phyloP scores from a whole-genome alignment of 768 basidiomycete genomes.

The Leucocoprinus birnbaumii region DNA sequence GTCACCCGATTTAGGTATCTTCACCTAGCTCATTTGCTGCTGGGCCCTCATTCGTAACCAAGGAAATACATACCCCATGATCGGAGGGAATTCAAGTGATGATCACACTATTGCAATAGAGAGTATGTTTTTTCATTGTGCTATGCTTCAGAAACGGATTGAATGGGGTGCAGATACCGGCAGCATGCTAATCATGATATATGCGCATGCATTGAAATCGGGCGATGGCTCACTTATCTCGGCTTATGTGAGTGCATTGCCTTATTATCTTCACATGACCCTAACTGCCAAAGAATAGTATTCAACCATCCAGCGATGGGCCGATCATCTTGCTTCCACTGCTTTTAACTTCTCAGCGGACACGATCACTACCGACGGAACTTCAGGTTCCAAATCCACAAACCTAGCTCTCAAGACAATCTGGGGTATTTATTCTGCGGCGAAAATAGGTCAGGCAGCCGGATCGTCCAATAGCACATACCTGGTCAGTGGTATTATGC shows the following conservation, averaged over 20 bases:
- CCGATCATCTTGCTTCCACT: conserved; percentile 40
- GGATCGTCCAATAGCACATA: conserved; percentile 22
- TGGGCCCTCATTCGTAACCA: too few relatives aligned
- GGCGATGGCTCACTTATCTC: conserved; percentile 34
- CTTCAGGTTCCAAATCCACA: conserved; percentile 37
- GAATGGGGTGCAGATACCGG: conserved; percentile 44
- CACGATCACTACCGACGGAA: conserved; percentile 9
- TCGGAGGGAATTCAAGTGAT: conserved; percentile 15
- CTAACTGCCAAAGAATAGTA: conserved; percentile 25
- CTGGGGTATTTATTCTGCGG: conserved; percentile 51
- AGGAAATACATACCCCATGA: conserved; percentile 18
- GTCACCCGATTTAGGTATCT: conserved; percentile 31
- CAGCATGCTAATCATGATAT: conserved; percentile 57
- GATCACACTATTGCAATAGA: conserved; percentile 20
- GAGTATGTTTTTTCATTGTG: conserved; percentile 13
- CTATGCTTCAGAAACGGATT: background rate
- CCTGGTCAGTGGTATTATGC: conserved; percentile 21
- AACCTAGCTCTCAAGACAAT: conserved; percentile 64
- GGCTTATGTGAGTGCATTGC: conserved; percentile 31
- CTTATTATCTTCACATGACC: conserved; percentile 16
- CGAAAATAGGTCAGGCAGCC: conserved; percentile 38
- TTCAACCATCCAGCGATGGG: conserved; percentile 46
- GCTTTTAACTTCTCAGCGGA: conserved; percentile 27
- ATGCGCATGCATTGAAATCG: conserved; percentile 31
- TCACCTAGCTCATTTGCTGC: too few relatives aligned